Evolutionary conservation across 1,284 basidiomycete genomes (phyloP), one percentile per base, ranked within the genome.

Genomic region (Cyathus olla): DNA sequence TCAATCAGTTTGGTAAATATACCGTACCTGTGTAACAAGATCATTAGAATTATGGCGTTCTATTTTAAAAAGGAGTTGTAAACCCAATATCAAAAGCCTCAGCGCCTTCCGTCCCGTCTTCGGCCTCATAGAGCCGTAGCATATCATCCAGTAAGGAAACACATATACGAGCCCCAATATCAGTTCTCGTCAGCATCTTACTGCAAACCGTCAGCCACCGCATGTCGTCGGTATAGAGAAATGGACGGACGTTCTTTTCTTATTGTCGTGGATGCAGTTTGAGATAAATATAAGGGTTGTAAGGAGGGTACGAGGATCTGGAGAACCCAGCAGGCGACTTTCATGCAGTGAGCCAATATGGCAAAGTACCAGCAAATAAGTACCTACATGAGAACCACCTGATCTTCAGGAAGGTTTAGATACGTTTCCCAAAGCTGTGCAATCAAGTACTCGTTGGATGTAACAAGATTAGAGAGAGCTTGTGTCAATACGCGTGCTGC

Each of bases 21-120:
- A 28, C 79, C 77, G 67, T 90, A 90, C 54, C 88, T 90, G 62
- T 21, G 42, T 21, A 48, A 60, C 19, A 27, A 50, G 5, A 42
- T n/a, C 17, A 17, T 42, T 42, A 19, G 39, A 8, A 42, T 42
- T 42, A 5, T 17, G 39, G 19, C 15, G 17, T 10, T n/a, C 27
- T 13, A 47, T 46, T 11, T 46, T 24, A 19, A 24, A 51, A 22
- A 53, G 54, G 57, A 19, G 56, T 28, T 42, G 71, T 81, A 68
- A 67, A 93, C 93, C 90, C 91, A 42, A 93, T 80, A 60, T 93
- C 89, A 72, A 95, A 96, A n/a, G 89, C 86, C 61, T 85, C 84
- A 2, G 83, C 86, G 21, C 81, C 87, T 56, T 88, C 86, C 52
- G 78, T 85, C 3, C 80, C 80, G 60, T 93, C 89, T 28, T 90